phyloP scores from a whole-genome alignment of 1,139 yeast species.

The Starmera stellimalicola region DNA sequence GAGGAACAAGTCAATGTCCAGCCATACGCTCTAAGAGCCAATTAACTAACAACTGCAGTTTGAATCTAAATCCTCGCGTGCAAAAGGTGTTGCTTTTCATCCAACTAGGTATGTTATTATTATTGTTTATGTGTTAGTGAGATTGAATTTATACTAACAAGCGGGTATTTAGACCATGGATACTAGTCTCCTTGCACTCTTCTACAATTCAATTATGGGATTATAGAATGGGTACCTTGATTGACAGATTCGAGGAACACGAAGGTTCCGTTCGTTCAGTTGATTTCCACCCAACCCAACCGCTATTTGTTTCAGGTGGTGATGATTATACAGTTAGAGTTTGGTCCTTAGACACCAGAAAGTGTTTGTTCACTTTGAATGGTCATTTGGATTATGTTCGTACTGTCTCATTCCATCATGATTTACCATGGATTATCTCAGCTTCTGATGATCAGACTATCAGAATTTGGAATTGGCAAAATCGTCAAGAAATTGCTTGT shows the following conservation, averaged over 20 bases:
- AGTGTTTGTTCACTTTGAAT: conserved; percentile 80
- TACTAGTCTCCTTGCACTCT: conserved; percentile 85
- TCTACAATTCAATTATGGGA: conserved; percentile 98
- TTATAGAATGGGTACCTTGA: conserved; percentile 96
- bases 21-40: conserved; percentile 8
- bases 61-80: conserved; percentile 97
- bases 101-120: conserved; percentile 51
- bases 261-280: conserved; percentile 97
- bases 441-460: conserved; percentile 98
- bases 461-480: conserved; percentile 99
- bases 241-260: conserved; percentile 95
- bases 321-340: conserved; percentile 94
- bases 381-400: conserved; percentile 96
- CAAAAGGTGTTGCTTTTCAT: conserved; percentile 97
- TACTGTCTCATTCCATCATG: conserved; percentile 90
- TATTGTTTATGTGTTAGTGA: too few relatives aligned
- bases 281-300: conserved; percentile 96
- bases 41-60: conserved; percentile 34
- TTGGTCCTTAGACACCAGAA: conserved; percentile 90
- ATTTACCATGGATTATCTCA: conserved; percentile 94
- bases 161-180: conserved; percentile 98
- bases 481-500: conserved; percentile 94
- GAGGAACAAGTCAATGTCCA: background rate
- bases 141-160: too few relatives aligned
- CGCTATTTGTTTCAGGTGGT: conserved; percentile 93